A percentile compares a stretch with the other conserved stretches of the same genome.
phyloP scores from a whole-genome alignment of 306 rosid species.

The Citrullus colocynthis region DNA sequence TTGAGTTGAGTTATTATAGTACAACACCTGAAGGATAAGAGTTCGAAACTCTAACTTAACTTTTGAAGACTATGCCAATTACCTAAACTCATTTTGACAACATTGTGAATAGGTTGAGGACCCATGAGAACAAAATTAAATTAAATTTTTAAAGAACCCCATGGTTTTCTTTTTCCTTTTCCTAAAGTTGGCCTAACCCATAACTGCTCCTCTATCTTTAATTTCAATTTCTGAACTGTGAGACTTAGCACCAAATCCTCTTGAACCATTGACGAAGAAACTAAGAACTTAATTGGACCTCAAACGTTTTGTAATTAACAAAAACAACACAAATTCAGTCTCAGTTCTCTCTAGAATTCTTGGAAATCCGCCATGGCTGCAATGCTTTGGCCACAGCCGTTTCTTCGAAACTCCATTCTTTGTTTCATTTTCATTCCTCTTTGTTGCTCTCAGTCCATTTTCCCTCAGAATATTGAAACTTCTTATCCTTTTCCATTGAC shows the following conservation, averaged over 20 bases:
- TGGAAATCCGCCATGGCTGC: slow-evolving; percentile 8
- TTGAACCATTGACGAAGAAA: background rate
- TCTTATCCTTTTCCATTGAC: slow-evolving; percentile 21
- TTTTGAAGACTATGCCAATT: too few relatives aligned
- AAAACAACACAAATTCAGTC: background rate
- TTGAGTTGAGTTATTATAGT: too few relatives aligned
- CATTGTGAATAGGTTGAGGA: too few relatives aligned
- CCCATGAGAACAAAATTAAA: too few relatives aligned
- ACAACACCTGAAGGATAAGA: too few relatives aligned
- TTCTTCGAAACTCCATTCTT: slow-evolving; percentile 11
- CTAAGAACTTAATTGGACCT: background rate
- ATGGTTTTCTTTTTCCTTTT: background rate
- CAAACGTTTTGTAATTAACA: background rate
- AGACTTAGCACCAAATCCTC: background rate
- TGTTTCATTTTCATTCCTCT: slow-evolving; percentile 8
- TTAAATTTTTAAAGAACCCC: background rate
- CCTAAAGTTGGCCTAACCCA: background rate
- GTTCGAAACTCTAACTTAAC: too few relatives aligned
- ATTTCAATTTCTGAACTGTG: background rate
- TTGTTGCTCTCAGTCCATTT: slow-evolving; percentile 20
- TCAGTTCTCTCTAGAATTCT: slow-evolving; percentile 6
- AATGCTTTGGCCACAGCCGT: slow-evolving; percentile 12
- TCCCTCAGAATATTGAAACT: slow-evolving; percentile 45
- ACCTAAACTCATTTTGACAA: too few relatives aligned
- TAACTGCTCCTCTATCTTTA: background rate